These are phyloP conservation scores for Pontederia crassipes DNA, from an alignment of 176 grass and related monocot genomes.

Conservation along the genomic window DNA sequence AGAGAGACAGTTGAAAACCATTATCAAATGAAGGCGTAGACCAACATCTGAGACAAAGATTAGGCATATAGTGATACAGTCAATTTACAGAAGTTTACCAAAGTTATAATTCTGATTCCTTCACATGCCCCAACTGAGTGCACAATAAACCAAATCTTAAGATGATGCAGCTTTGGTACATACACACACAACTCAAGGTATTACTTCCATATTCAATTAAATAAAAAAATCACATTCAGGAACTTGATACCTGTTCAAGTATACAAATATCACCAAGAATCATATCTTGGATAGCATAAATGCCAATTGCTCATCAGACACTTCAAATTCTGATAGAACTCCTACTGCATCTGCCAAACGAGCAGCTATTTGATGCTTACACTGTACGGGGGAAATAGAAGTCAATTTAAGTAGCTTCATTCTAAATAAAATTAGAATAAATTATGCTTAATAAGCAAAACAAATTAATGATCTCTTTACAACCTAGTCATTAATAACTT, in stretches of 20 bases:
- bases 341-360: slow-evolving; percentile 76
- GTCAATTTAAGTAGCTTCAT: not conserved
- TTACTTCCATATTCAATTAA: not conserved
- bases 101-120: no score
- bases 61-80: no score
- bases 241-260: not conserved
- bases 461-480: not conserved
- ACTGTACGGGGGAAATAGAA: slow-evolving; percentile 22
- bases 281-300: slow-evolving; percentile 76
- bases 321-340: slow-evolving; percentile 42
- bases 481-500: not conserved
- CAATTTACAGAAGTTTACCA: no score
- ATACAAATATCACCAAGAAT: slow-evolving; percentile 19
- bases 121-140: no score
- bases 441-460: not conserved
- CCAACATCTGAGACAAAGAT: no score
- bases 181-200: no score
- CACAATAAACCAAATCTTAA: no score
- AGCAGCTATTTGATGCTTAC: slow-evolving; percentile 93
- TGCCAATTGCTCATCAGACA: slow-evolving; percentile 64
- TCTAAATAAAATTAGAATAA: no score
- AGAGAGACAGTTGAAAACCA: no score
- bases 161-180: no score
- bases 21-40: no score
- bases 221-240: not conserved